Conservation (phyloP, 2,329 filamentous ascomycete genomes). For the Pseudocercospora vitis region DNA sequence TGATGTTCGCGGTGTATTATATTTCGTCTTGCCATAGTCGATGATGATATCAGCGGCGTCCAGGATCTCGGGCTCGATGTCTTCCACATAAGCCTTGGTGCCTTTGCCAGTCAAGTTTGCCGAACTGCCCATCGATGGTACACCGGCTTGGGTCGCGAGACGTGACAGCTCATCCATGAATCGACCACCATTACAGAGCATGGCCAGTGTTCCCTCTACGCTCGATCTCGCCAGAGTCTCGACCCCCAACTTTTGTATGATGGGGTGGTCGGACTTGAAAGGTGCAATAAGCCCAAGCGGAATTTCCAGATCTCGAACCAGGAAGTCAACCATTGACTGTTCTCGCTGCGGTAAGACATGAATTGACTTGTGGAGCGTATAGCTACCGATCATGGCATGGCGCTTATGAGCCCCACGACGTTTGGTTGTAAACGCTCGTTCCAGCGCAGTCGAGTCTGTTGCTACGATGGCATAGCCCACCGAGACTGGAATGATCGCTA, state of each 20-base stretch:
- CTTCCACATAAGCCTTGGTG: conserved; percentile 11
- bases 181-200: conserved; percentile 12
- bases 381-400: conserved; percentile 14
- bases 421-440: conserved; percentile 12
- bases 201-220: conserved; percentile 5
- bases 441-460: conserved; percentile 6
- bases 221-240: conserved; percentile 4
- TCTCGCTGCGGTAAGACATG: conserved; percentile 12
- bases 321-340: conserved; percentile 5
- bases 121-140: conserved; percentile 10
- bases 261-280: conserved; percentile 6
- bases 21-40: conserved; percentile 13
- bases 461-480: conserved; percentile 10
- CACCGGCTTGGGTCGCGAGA: conserved; percentile 4
- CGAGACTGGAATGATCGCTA: conserved; percentile 7
- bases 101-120: conserved; percentile 13
- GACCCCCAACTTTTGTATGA: conserved; percentile 6
- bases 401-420: conserved; percentile 9
- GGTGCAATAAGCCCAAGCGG: conserved; percentile 9
- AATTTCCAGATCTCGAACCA: conserved; percentile 3
- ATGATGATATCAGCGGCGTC: conserved; percentile 10
- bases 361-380: conserved; percentile 6
- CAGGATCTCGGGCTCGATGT: conserved; percentile 11
- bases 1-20: conserved; percentile 3
- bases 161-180: conserved; percentile 10